Evolutionary conservation across 1,284 basidiomycete species (phyloP).

Genomic region (Austropuccinia psidii): DNA sequence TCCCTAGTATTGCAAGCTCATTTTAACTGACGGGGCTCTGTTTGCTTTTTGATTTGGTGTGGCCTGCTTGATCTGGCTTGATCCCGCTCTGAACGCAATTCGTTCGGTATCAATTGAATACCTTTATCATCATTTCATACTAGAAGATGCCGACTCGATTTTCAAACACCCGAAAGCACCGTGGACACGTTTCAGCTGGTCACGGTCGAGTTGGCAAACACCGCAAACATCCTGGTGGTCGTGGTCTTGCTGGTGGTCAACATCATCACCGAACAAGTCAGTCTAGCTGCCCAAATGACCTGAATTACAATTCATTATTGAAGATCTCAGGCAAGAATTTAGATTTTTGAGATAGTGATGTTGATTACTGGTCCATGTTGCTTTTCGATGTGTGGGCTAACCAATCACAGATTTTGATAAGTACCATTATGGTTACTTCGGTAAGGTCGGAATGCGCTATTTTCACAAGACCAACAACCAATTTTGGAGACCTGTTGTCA

Average conservation of each 20-base stretch:
- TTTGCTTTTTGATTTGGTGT: too few species aligned
- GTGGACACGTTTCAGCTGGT: constrained; percentile 96
- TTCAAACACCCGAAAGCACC: constrained; percentile 95
- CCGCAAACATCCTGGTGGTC: constrained; percentile 99
- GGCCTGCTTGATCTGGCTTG: neutral
- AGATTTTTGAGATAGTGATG: neutral
- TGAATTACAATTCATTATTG: neutral
- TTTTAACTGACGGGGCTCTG: too few species aligned
- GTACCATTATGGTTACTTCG: constrained; percentile 72
- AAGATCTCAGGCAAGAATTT: constrained; percentile 40
- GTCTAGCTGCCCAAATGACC: neutral
- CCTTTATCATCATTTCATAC: too few species aligned
- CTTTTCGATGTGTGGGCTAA: constrained; percentile 42
- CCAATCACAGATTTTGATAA: constrained; percentile 65
- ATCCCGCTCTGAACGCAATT: neutral
- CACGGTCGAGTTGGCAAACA: constrained; percentile 99
- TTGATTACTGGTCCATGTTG: neutral
- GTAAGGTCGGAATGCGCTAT: constrained; percentile 88
- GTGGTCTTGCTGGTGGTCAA: constrained; percentile 99
- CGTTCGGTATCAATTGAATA: too few species aligned
- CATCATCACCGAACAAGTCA: constrained; percentile 80
- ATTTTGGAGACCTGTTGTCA: constrained; percentile 87
- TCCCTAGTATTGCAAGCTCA: too few species aligned
- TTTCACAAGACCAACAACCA: constrained; percentile 91
- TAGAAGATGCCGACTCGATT: constrained; percentile 77